phyloP scores from a whole-genome alignment of 1,284 basidiomycete genomes.

The Porodaedalea pini region DNA sequence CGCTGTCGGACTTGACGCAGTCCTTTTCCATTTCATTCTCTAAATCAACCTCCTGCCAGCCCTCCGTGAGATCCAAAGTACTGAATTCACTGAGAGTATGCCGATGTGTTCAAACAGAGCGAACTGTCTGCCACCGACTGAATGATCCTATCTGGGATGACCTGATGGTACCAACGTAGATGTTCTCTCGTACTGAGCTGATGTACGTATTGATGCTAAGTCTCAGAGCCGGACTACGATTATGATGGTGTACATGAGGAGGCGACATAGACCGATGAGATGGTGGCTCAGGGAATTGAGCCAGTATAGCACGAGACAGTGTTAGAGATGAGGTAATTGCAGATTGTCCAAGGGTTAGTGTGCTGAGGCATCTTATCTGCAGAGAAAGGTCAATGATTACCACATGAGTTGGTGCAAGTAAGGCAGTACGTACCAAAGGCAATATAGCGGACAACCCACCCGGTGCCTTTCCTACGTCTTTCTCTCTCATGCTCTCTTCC shows the following conservation, averaged over 20 bases:
- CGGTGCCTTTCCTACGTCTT: background rate
- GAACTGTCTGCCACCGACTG: background rate
- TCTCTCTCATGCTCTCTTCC: background rate
- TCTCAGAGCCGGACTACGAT: constrained; percentile 1
- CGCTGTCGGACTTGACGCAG: background rate
- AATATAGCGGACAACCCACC: background rate
- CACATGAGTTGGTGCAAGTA: background rate
- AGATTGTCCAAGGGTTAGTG: background rate
- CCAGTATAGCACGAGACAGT: background rate
- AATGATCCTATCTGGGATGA: background rate
- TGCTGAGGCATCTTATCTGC: constrained; percentile 7
- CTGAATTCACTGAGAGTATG: background rate
- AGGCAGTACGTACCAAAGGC: constrained; percentile 4
- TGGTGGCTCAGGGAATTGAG: background rate
- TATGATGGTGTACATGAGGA: background rate
- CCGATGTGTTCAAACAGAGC: background rate
- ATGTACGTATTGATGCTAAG: constrained; percentile 17
- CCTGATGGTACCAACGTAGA: background rate
- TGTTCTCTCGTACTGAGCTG: background rate
- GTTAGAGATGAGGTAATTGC: background rate
- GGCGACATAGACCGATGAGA: background rate
- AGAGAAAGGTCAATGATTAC: background rate
- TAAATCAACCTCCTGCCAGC: background rate
- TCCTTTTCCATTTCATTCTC: background rate
- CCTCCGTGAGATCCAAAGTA: background rate